phyloP scores from a whole-genome alignment of 495 filamentous ascomycete genomes.

The Aspergillus nidulans region DNA sequence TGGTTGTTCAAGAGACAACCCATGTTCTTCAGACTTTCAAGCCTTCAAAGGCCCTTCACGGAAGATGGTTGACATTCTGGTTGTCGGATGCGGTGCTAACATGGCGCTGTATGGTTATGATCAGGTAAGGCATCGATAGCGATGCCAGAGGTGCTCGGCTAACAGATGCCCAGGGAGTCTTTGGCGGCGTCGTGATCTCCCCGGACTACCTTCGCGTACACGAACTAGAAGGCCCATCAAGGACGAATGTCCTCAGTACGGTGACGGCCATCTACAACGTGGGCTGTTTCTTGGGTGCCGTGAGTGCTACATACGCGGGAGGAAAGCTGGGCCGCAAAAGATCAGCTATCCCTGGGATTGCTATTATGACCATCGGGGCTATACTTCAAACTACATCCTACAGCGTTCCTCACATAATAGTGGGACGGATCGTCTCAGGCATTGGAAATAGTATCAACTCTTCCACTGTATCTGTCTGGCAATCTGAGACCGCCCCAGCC shows the following conservation, averaged over 20 bases:
- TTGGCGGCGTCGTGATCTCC: constrained; percentile 52
- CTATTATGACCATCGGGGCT: constrained; percentile 56
- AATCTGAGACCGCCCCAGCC: constrained; percentile 57
- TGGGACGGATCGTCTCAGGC: constrained; percentile 44
- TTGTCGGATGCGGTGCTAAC: constrained; percentile 21
- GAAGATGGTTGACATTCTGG: constrained; percentile 10
- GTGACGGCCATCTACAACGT: constrained; percentile 60
- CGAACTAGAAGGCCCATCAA: constrained; percentile 44
- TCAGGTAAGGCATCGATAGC: constrained; percentile 1
- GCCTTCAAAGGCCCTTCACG: neutral
- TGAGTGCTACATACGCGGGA: constrained; percentile 49
- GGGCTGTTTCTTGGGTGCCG: constrained; percentile 56
- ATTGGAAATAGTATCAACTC: constrained; percentile 44
- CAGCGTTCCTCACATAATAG: constrained; percentile 56
- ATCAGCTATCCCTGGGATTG: constrained; percentile 48
- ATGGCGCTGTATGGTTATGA: constrained; percentile 60
- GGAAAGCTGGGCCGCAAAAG: constrained; percentile 55
- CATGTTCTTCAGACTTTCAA: neutral
- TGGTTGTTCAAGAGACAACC: neutral
- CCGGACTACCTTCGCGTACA: constrained; percentile 50
- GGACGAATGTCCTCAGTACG: constrained; percentile 49
- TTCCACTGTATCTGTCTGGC: constrained; percentile 60
- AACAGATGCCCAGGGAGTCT: constrained; percentile 40
- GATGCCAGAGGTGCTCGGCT: neutral
- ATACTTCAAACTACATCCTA: constrained; percentile 56